phyloP scores from a whole-genome alignment of 768 basidiomycete species.

The Russula foetens region DNA sequence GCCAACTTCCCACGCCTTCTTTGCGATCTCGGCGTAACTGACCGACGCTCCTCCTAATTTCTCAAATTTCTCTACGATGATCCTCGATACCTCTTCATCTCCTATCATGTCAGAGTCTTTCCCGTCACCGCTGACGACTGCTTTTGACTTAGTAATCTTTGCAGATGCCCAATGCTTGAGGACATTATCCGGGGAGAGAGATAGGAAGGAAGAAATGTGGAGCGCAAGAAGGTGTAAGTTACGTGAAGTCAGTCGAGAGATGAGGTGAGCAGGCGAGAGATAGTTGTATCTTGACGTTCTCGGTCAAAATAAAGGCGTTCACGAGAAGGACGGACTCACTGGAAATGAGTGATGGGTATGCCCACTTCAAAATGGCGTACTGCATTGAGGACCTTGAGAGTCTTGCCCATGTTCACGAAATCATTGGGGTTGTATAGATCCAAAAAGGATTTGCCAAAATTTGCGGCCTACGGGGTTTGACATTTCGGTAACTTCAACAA shows the following conservation, averaged over 20 bases:
- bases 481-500: not conserved
- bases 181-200: slow-evolving; percentile 77
- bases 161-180: slow-evolving; percentile 94
- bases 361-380: slow-evolving; percentile 89
- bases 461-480: slow-evolving; percentile 65
- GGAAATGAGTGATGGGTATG: slow-evolving; percentile 83
- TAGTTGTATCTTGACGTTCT: slow-evolving; percentile 58
- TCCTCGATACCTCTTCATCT: slow-evolving; percentile 70
- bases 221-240: slow-evolving; percentile 90
- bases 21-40: slow-evolving; percentile 92
- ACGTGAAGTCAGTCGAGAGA: slow-evolving; percentile 75
- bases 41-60: slow-evolving; percentile 70
- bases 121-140: slow-evolving; percentile 44
- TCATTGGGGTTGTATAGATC: slow-evolving; percentile 90
- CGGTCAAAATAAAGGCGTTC: not conserved
- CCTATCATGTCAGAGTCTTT: slow-evolving; percentile 49
- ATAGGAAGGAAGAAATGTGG: slow-evolving; percentile 78
- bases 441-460: slow-evolving; percentile 89
- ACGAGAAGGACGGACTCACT: slow-evolving; percentile 44
- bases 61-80: slow-evolving; percentile 88
- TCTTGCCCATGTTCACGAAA: slow-evolving; percentile 88
- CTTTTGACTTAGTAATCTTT: slow-evolving; percentile 72
- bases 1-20: slow-evolving; percentile 87
- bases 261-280: slow-evolving; percentile 70
- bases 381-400: slow-evolving; percentile 89